Conservation (phyloP, 352 stramenopile species). For the Phytophthora quininea region DNA sequence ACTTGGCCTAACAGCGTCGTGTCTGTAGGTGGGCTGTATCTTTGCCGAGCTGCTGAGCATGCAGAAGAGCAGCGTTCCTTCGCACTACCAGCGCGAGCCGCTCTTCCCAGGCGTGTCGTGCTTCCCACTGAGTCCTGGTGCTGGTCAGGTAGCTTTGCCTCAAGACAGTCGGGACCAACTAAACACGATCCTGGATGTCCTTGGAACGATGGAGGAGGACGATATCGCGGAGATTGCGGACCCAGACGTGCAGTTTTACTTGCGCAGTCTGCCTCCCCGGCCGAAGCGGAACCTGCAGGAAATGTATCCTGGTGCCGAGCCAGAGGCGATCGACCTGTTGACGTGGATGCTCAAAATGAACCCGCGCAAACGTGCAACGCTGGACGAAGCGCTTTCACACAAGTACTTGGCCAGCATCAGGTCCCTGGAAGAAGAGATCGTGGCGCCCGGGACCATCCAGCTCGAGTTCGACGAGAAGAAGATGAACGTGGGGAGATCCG, state of each 20-base stretch:
- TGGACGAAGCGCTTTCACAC: constrained; percentile 84
- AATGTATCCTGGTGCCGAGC: constrained; percentile 85
- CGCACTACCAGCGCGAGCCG: constrained; percentile 93
- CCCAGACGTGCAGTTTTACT: constrained; percentile 82
- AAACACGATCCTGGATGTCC: constrained; percentile 88
- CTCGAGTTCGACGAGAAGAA: constrained; percentile 89
- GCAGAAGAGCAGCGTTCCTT: constrained; percentile 95
- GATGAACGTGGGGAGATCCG: constrained; percentile 83
- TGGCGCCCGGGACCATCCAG: constrained; percentile 81
- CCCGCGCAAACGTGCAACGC: constrained; percentile 73
- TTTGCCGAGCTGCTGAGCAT: constrained; percentile 96
- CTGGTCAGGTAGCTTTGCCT: constrained; percentile 72
- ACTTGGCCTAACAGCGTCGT: neutral
- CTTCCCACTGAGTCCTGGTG: constrained; percentile 82
- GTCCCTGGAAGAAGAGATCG: constrained; percentile 85
- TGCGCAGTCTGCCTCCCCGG: constrained; percentile 74
- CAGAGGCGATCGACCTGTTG: constrained; percentile 80
- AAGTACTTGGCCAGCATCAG: constrained; percentile 88
- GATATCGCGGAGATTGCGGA: constrained; percentile 88
- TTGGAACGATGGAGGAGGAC: constrained; percentile 86
- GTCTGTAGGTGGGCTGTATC: constrained; percentile 91
- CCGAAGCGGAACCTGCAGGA: constrained; percentile 77
- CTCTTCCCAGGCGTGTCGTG: constrained; percentile 95
- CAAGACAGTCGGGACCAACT: constrained; percentile 88
- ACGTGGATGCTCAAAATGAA: constrained; percentile 90